Conservation (phyloP, 108 stramenopile species). For the Nitzschia putrida region DNA sequence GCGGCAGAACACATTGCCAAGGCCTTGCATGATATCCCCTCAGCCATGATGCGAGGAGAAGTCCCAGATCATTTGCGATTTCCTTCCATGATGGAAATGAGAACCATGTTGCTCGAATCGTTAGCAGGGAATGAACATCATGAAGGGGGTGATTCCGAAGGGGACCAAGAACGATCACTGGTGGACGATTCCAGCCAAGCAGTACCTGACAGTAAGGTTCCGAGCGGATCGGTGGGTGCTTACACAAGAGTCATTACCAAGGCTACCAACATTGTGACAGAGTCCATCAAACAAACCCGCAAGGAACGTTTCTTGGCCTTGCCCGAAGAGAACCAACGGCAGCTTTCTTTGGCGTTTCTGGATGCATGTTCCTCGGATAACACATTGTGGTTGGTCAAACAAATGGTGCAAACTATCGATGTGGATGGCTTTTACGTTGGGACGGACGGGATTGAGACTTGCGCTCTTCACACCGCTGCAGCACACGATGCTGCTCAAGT, state of each 20-base stretch:
- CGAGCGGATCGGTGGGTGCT: constrained; percentile 77
- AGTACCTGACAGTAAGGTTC: constrained; percentile 34
- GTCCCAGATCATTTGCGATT: constrained; percentile 13
- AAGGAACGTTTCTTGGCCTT: constrained; percentile 48
- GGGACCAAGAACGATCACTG: not conserved
- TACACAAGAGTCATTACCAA: constrained; percentile 56
- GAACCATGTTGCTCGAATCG: constrained; percentile 15
- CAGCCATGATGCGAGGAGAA: constrained; percentile 16
- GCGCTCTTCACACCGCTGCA: constrained; percentile 77
- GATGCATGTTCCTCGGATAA: constrained; percentile 74
- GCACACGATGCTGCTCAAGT: constrained; percentile 67
- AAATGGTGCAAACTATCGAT: constrained; percentile 64
- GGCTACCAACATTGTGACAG: constrained; percentile 43
- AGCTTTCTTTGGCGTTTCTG: constrained; percentile 50
- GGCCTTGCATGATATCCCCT: constrained; percentile 20
- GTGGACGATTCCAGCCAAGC: not conserved
- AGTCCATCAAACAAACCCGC: constrained; percentile 48
- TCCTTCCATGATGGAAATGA: constrained; percentile 42
- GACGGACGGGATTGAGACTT: constrained; percentile 72
- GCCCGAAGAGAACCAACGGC: constrained; percentile 47
- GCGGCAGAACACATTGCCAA: constrained; percentile 38
- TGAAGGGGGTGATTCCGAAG: constrained; percentile 3
- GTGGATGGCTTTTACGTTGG: constrained; percentile 72
- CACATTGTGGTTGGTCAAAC: constrained; percentile 56
- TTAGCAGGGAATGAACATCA: constrained; percentile 26